Conservation (phyloP, 306 rosid species). For the Gillenia trifoliata region DNA sequence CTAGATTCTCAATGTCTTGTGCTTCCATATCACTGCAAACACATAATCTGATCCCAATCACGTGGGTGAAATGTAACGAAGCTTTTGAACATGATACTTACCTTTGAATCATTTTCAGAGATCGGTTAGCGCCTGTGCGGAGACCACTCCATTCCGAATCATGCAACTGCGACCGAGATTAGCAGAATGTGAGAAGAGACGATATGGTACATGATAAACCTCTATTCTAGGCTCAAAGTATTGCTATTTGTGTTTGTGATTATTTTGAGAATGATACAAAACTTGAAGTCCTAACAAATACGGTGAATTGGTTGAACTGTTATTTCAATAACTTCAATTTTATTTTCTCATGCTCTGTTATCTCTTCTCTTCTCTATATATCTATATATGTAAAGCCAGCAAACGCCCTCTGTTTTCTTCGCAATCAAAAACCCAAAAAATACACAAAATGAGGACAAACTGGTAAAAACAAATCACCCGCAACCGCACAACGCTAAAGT, state of each 20-base stretch:
- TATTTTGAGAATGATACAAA: background rate
- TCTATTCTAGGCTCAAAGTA: background rate
- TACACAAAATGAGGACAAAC: too few relatives aligned
- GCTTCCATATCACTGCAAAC: constrained; percentile 15
- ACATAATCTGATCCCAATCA: background rate
- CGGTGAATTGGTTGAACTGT: background rate
- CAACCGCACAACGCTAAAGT: too few relatives aligned
- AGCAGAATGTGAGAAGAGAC: background rate
- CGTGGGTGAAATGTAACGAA: background rate
- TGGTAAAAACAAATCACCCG: too few relatives aligned
- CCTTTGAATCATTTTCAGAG: constrained; percentile 18
- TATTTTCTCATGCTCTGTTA: too few relatives aligned
- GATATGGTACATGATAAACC: background rate
- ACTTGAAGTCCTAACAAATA: background rate
- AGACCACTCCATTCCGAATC: background rate
- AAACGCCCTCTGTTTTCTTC: too few relatives aligned
- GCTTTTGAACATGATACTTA: background rate
- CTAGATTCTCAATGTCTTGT: constrained; percentile 15
- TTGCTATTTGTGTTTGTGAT: background rate
- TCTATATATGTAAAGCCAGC: too few relatives aligned
- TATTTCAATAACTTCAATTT: background rate
- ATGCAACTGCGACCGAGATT: background rate
- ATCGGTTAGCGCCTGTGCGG: background rate
- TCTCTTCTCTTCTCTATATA: too few relatives aligned
- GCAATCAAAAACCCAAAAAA: too few relatives aligned